Base-by-base conservation (phyloP, 2,329 filamentous ascomycete genomes). In the Fonsecaea monophora region DNA sequence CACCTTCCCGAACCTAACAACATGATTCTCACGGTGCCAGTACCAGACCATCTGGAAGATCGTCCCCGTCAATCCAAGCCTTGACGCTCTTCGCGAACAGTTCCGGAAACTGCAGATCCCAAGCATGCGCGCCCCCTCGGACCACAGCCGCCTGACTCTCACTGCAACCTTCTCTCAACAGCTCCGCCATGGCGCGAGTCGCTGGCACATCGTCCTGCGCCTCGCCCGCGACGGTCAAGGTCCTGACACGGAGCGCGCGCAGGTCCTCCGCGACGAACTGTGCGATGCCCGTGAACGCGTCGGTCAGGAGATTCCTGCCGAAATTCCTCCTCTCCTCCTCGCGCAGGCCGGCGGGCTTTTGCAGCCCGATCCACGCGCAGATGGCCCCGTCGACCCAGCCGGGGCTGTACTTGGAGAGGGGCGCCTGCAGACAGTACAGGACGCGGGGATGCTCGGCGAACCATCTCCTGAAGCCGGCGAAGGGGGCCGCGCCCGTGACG, bases 271-370 rank as follows among this genome's bases (percentile, higher is more conserved):
- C 45, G 45, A 21, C 2, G 18, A 50, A 50, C 12, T 25, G 18
- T 8, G 45, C 45, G 45, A 50, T 50, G 45, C 45, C 12, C 25
- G 18, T 50, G 45, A 50, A 50, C 45, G 18, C 45, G 21, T 50
- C 45, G 8, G 18, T 3, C 45, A 50, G 18, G 18, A 50, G 45
- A 2, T 25, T 18, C 18, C 45, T 50, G 45, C 45, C 21, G 18
- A 50, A 50, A 8, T 50, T 50, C 7, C 45, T 50, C 45, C 4
- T 21, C 45, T 50, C 45, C 18, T 50, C 7, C 45, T 50, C 45
- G 8, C 45, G 45, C 18, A 50, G 15, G 3, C 45, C 45, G 18
- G 21, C 45, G 2, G 45, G 45, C 18, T 50, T 50, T 10, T 25
- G 45, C 18, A 50, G 10, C 7, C 45, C 45, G 18, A 50, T 18